Evolutionary conservation across 768 basidiomycete species (phyloP).

Genomic region (Strobilomyces echinocephalus): DNA sequence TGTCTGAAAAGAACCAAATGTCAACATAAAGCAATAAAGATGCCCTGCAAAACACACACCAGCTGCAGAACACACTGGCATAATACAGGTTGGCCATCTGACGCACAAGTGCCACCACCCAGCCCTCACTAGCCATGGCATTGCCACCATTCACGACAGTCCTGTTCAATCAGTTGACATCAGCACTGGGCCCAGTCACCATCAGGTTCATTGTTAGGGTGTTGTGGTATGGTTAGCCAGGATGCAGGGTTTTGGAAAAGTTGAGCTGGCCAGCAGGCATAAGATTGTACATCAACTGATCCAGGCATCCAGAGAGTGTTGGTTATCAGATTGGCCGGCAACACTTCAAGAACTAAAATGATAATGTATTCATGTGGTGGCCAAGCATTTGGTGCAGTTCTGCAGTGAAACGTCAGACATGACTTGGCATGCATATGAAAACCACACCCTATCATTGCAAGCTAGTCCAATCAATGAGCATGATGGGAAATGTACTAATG

Average conservation of each 20-base stretch:
- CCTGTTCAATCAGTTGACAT: constrained; percentile 52
- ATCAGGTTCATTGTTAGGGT: constrained; percentile 42
- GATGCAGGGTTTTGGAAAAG: constrained; percentile 63
- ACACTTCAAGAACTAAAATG: constrained; percentile 66
- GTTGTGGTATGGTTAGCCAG: constrained; percentile 53
- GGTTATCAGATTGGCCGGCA: constrained; percentile 68
- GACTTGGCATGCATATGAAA: neutral
- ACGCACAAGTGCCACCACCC: constrained; percentile 56
- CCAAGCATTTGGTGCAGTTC: constrained; percentile 87
- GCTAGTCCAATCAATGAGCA: constrained; percentile 67
- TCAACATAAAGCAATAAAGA: neutral
- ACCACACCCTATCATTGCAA: constrained; percentile 31
- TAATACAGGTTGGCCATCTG: constrained; percentile 85
- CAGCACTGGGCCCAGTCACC: constrained; percentile 48
- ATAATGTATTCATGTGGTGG: constrained; percentile 81
- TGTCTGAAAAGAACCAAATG: constrained; percentile 47
- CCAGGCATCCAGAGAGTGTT: constrained; percentile 49
- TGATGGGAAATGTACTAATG: constrained; percentile 81
- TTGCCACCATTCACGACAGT: constrained; percentile 70
- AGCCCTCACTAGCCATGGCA: constrained; percentile 54
- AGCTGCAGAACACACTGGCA: constrained; percentile 80
- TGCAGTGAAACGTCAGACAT: constrained; percentile 19
- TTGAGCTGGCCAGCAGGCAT: constrained; percentile 81
- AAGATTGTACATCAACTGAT: constrained; percentile 56
- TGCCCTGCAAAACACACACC: constrained; percentile 43